Evolutionary conservation across 2,329 filamentous ascomycete genomes (phyloP).

Genomic region (Diaporthe citri): DNA sequence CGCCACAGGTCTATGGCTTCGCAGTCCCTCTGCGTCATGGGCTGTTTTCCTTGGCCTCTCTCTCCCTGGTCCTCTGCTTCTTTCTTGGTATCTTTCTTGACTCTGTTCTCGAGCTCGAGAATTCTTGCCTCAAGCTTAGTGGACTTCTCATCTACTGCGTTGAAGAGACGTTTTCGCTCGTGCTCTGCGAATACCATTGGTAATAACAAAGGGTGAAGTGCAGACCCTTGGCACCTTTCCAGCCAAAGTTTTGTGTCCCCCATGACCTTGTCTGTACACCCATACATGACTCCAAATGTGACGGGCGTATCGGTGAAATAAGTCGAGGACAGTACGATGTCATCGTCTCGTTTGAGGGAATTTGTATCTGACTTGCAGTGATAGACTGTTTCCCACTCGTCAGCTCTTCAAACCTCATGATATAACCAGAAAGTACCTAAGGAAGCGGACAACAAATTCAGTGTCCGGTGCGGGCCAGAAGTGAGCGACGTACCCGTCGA

Average conservation of each 20-base stretch:
- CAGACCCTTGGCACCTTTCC: neutral
- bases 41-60: neutral
- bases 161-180: conserved; percentile 41
- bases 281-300: conserved; percentile 43
- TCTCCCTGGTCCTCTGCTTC: neutral
- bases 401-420: no score
- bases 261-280: conserved; percentile 35
- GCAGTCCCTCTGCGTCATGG: conserved; percentile 40
- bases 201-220: conserved; percentile 42
- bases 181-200: conserved; percentile 43
- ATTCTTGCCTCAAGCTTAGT: conserved; percentile 38
- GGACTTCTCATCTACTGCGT: conserved; percentile 32
- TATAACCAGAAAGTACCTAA: no score
- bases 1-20: conserved; percentile 41
- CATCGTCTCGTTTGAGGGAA: conserved; percentile 29
- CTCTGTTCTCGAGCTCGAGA: conserved; percentile 39
- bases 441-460: no score
- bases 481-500: no score
- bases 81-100: conserved; percentile 6
- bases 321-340: conserved; percentile 43
- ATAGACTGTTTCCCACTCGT: conserved; percentile 45
- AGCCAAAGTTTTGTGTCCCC: conserved; percentile 4
- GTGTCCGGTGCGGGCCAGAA: no score
- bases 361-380: conserved; percentile 44
- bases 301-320: conserved; percentile 39